Evolutionary conservation across 345 rosid species (phyloP), one percentile per base, ranked within the genome.

Genomic region (Citrus reticulata): DNA sequence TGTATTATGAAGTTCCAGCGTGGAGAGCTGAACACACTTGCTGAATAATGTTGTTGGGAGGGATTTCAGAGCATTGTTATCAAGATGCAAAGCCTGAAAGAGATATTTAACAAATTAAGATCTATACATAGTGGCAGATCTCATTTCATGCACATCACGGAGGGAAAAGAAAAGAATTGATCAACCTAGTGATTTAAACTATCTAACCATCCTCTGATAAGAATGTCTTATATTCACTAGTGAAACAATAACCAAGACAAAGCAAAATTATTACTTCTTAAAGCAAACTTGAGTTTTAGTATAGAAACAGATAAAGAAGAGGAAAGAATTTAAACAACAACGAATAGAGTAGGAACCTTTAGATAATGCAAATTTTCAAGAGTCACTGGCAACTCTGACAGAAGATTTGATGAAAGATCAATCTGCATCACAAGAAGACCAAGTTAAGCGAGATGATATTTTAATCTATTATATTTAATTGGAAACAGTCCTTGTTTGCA

Each of bases 1-100:
- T 2, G 99, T 92, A 84, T 93, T 91, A 72, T 93, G 97, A 81
- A 95, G 93, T 83, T 90, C 97, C 71, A 95, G 82, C 25, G 95
- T 91, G 59, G 96, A 83, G 69, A 93, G 96, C 83, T 87, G 90
- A 74, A 74, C 80, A 78, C 98, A 93, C 77, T 51, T 81, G 83
- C 89, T 91, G 82, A 95, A 90, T 22, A 95, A 68, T 9, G 81
- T 68, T 62, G 78, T 57, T 55, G 98, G 99, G 20, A 95, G 90
- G 40, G 85, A 78, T 70, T 83, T 91, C 34, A 95, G 60, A 60
- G 98, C 97, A 3, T 92, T 93, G 72, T 95, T 95, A 76, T 90
- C 60, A 6, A 95, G 82, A 82, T 84, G 79, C 84, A 95, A 74
- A 2, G 91, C 89, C 99, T 93, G 91, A 77, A 80, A 61, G 55